phyloP scores from a whole-genome alignment of 257 asterid genomes.

The Rehmannia glutinosa region DNA sequence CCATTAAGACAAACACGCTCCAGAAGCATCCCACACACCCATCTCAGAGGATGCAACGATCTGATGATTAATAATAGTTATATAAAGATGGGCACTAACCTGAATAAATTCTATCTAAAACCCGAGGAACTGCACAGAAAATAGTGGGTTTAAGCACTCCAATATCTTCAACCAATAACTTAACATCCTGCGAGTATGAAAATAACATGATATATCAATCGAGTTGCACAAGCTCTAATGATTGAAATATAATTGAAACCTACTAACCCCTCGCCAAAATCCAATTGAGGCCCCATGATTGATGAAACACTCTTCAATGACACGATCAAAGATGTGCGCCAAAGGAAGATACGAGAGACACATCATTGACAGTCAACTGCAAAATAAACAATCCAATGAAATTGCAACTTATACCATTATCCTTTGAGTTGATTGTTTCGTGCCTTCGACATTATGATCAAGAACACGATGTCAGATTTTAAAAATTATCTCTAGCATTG shows the following conservation, averaged over 20 bases:
- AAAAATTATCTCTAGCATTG: not conserved
- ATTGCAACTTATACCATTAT: conserved; percentile 4
- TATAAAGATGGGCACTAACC: conserved; percentile 36
- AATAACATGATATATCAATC: conserved; percentile 12
- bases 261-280: conserved; percentile 98
- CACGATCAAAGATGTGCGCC: conserved; percentile 97
- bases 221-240: conserved; percentile 1
- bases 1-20: conserved; percentile 1
- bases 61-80: conserved; percentile 4
- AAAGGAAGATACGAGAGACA: conserved; percentile 87
- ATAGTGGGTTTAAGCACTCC: conserved; percentile 82
- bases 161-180: conserved; percentile 81
- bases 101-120: conserved; percentile 77
- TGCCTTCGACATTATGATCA: conserved; percentile 1
- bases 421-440: conserved; percentile 14
- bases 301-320: conserved; percentile 77
- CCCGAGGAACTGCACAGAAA: conserved; percentile 98
- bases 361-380: conserved; percentile 71
- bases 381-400: conserved; percentile 22
- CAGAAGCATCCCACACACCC: not conserved
- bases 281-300: conserved; percentile 87
- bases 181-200: conserved; percentile 63
- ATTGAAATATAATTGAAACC: conserved; percentile 10
- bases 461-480: not conserved
- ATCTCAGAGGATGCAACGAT: conserved; percentile 10